A percentile compares a stretch with the other conserved stretches of the same genome.
Conservation (phyloP, 495 filamentous ascomycete genomes). For the Aspergillus haitiensis region DNA sequence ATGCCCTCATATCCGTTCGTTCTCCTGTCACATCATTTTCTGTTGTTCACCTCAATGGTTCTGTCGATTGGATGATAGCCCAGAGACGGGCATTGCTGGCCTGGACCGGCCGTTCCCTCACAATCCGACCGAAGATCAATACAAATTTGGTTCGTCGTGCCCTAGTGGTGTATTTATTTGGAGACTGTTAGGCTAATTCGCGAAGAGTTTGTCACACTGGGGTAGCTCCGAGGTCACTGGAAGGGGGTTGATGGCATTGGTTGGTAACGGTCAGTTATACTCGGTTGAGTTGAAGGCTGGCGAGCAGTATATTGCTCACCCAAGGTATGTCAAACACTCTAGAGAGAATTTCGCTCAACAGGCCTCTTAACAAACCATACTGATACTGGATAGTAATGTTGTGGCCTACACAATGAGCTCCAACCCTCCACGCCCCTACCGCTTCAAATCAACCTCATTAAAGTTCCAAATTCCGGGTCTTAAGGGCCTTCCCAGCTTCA, state of each 20-base stretch:
- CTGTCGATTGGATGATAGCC: conserved; percentile 92
- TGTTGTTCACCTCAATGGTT: conserved; percentile 85
- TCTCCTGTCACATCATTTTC: conserved; percentile 80
- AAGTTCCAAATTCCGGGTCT: conserved; percentile 74
- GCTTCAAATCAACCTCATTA: conserved; percentile 74
- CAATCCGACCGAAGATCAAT: conserved; percentile 71
- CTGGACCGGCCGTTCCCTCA: conserved; percentile 90
- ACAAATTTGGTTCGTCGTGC: conserved; percentile 58
- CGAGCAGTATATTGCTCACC: conserved; percentile 87
- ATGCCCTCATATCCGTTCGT: conserved; percentile 81
- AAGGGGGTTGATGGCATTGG: conserved; percentile 79
- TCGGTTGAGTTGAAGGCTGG: conserved; percentile 72
- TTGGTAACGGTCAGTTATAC: conserved; percentile 83
- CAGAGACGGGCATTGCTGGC: conserved; percentile 84
- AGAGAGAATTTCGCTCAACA: too few species aligned
- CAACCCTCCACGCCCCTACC: conserved; percentile 74
- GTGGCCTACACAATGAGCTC: conserved; percentile 81
- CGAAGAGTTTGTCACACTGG: conserved; percentile 80
- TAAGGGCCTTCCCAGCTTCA: conserved; percentile 50
- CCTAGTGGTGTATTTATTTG: not conserved
- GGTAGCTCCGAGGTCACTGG: conserved; percentile 85
- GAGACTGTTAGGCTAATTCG: conserved; percentile 40
- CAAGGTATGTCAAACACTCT: conserved; percentile 47
- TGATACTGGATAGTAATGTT: conserved; percentile 61
- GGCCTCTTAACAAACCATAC: conserved; percentile 2